Conservation (phyloP, 208 protist species). For the Leishmania gerbilli region DNA sequence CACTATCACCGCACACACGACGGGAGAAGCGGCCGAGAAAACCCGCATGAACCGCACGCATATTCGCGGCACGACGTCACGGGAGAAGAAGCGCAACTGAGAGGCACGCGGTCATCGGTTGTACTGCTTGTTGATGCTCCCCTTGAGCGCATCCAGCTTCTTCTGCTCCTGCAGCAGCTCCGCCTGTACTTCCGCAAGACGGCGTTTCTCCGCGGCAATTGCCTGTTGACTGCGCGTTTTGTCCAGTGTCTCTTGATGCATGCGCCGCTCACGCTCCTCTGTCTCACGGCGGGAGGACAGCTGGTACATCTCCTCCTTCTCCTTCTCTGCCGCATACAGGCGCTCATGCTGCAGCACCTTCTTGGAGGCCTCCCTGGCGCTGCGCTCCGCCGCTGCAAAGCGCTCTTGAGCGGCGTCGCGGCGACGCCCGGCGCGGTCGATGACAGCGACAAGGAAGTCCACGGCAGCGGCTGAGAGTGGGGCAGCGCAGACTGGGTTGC, state of each 20-base stretch:
- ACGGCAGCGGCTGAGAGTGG: conserved; percentile 27
- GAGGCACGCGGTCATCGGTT: conserved; percentile 9
- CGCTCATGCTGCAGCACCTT: conserved; percentile 34
- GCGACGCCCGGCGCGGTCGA: conserved; percentile 36
- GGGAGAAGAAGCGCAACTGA: background rate
- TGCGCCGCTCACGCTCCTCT: conserved; percentile 55
- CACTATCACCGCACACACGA: background rate
- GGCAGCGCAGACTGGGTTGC: conserved; percentile 23
- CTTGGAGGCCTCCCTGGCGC: conserved; percentile 30
- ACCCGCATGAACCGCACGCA: background rate
- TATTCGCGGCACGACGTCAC: background rate
- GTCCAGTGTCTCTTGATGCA: conserved; percentile 40
- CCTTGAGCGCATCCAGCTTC: conserved; percentile 48
- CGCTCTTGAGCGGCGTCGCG: conserved; percentile 36
- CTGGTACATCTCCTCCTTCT: conserved; percentile 60
- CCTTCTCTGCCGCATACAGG: conserved; percentile 47
- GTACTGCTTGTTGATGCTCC: conserved; percentile 69
- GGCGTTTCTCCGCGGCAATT: conserved; percentile 47
- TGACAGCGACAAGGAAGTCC: conserved; percentile 40
- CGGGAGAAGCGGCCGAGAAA: background rate
- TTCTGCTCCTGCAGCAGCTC: conserved; percentile 43
- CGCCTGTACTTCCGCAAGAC: conserved; percentile 45
- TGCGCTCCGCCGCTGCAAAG: conserved; percentile 27
- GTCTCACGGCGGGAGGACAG: conserved; percentile 40
- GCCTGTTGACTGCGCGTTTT: conserved; percentile 48